Percentiles rank a stretch among this genome's conserved stretches.
Evolutionary conservation across 2,329 filamentous ascomycete genomes (phyloP).

Genomic region (Alternaria burnsii): DNA sequence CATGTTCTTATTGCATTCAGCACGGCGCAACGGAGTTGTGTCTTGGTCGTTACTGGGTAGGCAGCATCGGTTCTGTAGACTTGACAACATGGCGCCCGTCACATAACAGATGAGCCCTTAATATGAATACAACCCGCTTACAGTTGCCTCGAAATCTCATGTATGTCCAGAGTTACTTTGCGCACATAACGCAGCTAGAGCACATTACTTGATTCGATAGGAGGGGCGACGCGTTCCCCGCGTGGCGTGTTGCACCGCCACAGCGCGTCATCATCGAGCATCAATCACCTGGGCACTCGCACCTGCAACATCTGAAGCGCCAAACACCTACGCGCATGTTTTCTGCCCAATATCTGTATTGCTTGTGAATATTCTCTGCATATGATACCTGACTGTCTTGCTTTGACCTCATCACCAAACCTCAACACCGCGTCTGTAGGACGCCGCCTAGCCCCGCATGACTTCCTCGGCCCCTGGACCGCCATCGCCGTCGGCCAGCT

Average conservation of each 20-base stretch:
- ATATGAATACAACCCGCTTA: conserved; percentile 7
- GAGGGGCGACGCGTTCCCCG: conserved; percentile 11
- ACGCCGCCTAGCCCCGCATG: conserved; percentile 38
- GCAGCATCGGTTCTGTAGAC: neutral
- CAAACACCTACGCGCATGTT: conserved; percentile 13
- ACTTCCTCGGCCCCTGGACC: conserved; percentile 47
- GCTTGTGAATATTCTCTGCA: neutral
- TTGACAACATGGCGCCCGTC: conserved; percentile 8
- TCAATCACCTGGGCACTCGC: conserved; percentile 20
- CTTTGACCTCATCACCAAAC: neutral
- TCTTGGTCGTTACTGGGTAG: conserved; percentile 12
- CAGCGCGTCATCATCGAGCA: conserved; percentile 11
- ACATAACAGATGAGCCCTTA: conserved; percentile 15
- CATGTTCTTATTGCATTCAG: conserved; percentile 13
- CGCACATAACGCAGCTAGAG: neutral
- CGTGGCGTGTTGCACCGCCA: conserved; percentile 12
- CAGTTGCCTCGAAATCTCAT: neutral
- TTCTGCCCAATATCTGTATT: neutral
- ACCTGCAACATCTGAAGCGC: conserved; percentile 7
- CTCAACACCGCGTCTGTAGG: conserved; percentile 6
- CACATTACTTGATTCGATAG: conserved; percentile 1
- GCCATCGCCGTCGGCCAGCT: conserved; percentile 82
- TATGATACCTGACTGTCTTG: neutral
- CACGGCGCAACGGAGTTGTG: conserved; percentile 31
- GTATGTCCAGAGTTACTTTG: neutral